A percentile compares a stretch with the other conserved stretches of the same genome.
Evolutionary conservation across 2,329 filamentous ascomycete genomes (phyloP).

Genomic region (Tolypocladium sp.): DNA sequence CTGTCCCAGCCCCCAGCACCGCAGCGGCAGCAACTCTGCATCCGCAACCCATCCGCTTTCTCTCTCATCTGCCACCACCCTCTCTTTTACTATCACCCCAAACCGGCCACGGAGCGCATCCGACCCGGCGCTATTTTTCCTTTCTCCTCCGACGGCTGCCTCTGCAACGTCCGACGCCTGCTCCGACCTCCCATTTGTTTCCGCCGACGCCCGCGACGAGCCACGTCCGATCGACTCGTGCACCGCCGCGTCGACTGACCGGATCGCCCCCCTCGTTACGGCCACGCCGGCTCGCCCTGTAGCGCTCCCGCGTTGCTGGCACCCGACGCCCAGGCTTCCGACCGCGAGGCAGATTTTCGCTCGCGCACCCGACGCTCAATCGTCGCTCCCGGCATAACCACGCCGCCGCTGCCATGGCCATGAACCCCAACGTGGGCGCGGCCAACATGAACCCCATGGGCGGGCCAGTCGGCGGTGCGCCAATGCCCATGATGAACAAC

Average conservation of each 20-base stretch:
- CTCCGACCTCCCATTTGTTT: constrained; percentile 5
- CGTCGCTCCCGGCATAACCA: constrained; percentile 11
- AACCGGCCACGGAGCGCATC: constrained; percentile 3
- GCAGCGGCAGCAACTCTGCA: neutral
- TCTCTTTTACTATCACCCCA: constrained; percentile 6
- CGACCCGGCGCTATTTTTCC: neutral
- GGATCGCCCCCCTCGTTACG: constrained; percentile 16
- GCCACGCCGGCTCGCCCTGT: constrained; percentile 22
- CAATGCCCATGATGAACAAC: constrained; percentile 61
- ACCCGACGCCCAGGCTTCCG: constrained; percentile 10
- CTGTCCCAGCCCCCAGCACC: constrained; percentile 9
- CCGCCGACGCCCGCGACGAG: constrained; percentile 4
- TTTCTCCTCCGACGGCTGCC: neutral
- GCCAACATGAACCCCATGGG: constrained; percentile 61
- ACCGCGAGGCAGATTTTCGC: constrained; percentile 4
- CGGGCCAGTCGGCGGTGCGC: constrained; percentile 51
- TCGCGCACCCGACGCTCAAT: constrained; percentile 16
- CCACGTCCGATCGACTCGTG: constrained; percentile 5
- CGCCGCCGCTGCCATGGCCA: constrained; percentile 21
- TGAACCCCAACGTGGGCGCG: constrained; percentile 58
- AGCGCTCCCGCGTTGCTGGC: constrained; percentile 17
- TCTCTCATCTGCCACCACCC: constrained; percentile 5
- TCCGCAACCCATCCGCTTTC: constrained; percentile 2
- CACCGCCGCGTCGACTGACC: constrained; percentile 1
- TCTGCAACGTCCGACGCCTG: neutral